phyloP scores from a whole-genome alignment of 371 early-diverging fungal genomes.

The Scutellospora calospora region DNA sequence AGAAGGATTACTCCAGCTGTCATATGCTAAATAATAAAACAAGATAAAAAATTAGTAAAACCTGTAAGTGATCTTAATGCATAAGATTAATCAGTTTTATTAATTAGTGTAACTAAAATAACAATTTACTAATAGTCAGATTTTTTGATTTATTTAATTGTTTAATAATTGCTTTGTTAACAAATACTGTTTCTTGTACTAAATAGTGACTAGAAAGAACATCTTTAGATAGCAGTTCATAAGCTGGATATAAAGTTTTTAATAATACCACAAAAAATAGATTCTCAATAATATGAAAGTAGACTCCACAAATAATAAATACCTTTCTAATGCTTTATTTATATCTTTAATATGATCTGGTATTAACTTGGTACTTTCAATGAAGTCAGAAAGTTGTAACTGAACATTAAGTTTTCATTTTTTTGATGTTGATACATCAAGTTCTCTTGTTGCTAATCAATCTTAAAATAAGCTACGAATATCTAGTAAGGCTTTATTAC shows the following conservation, averaged over 20 bases:
- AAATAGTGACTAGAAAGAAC: background rate
- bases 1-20: slow-evolving; percentile 17
- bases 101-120: too few species aligned
- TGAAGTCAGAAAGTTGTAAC: background rate
- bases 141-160: background rate
- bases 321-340: background rate
- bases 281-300: background rate
- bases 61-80: too few species aligned
- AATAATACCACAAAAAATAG: slow-evolving; percentile 18
- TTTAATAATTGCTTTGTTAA: background rate
- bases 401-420: background rate
- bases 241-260: background rate
- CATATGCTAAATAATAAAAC: slow-evolving; percentile 26
- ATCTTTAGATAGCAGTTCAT: background rate
- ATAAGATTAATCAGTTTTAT: too few species aligned
- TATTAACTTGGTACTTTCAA: background rate
- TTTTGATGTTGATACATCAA: background rate
- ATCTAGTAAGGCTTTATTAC: background rate
- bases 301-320: slow-evolving; percentile 10
- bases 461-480: slow-evolving; percentile 18
- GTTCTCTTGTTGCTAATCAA: background rate
- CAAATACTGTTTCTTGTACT: slow-evolving; percentile 8
- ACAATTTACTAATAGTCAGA: background rate
- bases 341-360: slow-evolving; percentile 3
- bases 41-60: too few species aligned